A percentile compares a stretch with the other conserved stretches of the same genome.
phyloP scores from a whole-genome alignment of 139 green algal genomes.

The Chlamydomonas schloesseri region DNA sequence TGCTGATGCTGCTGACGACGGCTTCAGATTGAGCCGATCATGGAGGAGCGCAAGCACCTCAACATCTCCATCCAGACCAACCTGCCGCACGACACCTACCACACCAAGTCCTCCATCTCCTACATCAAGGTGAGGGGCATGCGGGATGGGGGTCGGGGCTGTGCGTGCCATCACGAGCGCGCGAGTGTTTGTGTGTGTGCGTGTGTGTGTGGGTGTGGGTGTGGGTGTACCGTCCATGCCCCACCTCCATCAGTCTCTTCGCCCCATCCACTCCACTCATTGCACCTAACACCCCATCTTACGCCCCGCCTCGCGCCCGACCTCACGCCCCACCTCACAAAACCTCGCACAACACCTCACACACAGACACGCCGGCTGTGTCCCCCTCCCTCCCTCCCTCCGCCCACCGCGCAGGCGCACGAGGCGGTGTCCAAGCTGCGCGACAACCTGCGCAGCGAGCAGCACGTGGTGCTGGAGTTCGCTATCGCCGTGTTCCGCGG shows the following conservation, averaged over 20 bases:
- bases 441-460: conserved; percentile 71
- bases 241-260: too few species aligned
- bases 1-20: too few species aligned
- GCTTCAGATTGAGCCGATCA: conserved; percentile 61
- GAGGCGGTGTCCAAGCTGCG: conserved; percentile 74
- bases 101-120: conserved; percentile 70
- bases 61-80: conserved; percentile 77
- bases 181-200: too few species aligned
- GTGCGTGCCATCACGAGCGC: too few species aligned
- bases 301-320: neutral
- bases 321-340: neutral
- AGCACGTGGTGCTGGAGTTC: conserved; percentile 76
- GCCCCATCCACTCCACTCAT: too few species aligned
- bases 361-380: neutral
- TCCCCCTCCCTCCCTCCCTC: neutral
- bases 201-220: too few species aligned
- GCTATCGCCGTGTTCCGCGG: conserved; percentile 61
- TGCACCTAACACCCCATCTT: too few species aligned
- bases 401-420: conserved; percentile 51
- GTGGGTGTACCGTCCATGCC: too few species aligned
- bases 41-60: conserved; percentile 72
- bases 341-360: too few species aligned
- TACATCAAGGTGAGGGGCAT: conserved; percentile 66
- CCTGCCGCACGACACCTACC: conserved; percentile 73
- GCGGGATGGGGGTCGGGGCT: neutral